These are phyloP conservation scores for Betula pendula DNA, from an alignment of 306 rosid species.

Conservation along the genomic window DNA sequence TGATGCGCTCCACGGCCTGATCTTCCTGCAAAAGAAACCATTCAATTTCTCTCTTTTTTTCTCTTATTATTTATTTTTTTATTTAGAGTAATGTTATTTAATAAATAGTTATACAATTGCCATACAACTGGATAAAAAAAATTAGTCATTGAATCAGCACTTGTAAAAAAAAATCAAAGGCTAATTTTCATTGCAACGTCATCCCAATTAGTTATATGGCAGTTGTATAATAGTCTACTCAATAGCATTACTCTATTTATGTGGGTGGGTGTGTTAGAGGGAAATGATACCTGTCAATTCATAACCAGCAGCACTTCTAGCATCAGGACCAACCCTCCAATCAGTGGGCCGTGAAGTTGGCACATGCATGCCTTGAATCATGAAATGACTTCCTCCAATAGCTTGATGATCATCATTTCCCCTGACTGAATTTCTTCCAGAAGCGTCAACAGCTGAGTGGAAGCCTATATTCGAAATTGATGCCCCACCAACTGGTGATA, in stretches of 20 bases:
- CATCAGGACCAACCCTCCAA: constrained; percentile 68
- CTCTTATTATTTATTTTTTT: too few species aligned
- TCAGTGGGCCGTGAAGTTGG: constrained; percentile 59
- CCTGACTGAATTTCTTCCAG: constrained; percentile 55
- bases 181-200: too few species aligned
- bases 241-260: not conserved
- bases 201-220: too few species aligned
- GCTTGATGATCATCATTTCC: constrained; percentile 74
- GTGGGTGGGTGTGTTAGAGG: not conserved
- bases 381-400: constrained; percentile 71
- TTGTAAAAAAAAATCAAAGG: too few species aligned
- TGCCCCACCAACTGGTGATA: constrained; percentile 59
- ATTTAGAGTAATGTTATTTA: too few species aligned
- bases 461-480: constrained; percentile 56
- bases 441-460: constrained; percentile 57
- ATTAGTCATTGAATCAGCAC: too few species aligned
- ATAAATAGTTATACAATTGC: too few species aligned
- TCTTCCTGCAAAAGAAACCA: constrained; percentile 52
- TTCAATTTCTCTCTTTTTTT: not conserved
- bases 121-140: too few species aligned
- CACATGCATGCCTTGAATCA: constrained; percentile 73
- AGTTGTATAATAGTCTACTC: too few species aligned
- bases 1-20: constrained; percentile 64
- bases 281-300: constrained; percentile 66
- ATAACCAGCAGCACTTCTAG: constrained; percentile 48